Evolutionary conservation across 2,329 filamentous ascomycete species (phyloP), one percentile per base, ranked within the genome.

Genomic region (Ophiostoma sp.): DNA sequence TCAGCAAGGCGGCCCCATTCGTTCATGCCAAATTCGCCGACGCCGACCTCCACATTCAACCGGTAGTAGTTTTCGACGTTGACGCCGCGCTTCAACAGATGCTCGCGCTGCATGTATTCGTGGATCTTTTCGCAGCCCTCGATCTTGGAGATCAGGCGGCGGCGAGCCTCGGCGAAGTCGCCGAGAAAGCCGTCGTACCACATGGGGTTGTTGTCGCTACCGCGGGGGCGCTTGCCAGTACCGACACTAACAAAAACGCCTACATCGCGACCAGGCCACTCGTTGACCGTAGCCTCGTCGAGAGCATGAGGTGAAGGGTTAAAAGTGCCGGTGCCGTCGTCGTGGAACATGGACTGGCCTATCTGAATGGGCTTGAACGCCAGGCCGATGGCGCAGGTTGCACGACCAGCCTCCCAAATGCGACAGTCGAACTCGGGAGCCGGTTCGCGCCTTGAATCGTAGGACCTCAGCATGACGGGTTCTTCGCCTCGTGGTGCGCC

Each of bases 1-100:
- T 98, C 95, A 33, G 93, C 92, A n/a, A 98, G 84, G 3, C 95
- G 90, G 78, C 93, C 89, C 96, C 96, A 99, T 81, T 98, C 96
- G 80, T 98, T 99, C 94, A 99, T 98, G 70, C 93, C 95, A 80
- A 98, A 98, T 80, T 98, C 96, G 71, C 95, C 95, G 2, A 98
- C 95, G 0, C 95, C 96, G 19, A 97, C 91, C 80, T 98, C 95
- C 55, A 98, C 96, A 76, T 99, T 99, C n/a, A 98, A 85, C 8
- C 96, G 92, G 81, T 94, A 97, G 84, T 99, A 99, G 80, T 97
- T 93, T 74, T 98, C 95, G 70, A 89, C 88, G 78, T 92, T 95
- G 74, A 98, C 93, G 33, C 92, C 90, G 45, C 94, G 90, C 80
- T 91, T 92, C 7, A 88, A 83, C 28, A 98, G 85, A 77, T 95